These are phyloP conservation scores for Aristolochia contorta DNA, from an alignment of 164 flowering plant genomes.

Conservation along the genomic window DNA sequence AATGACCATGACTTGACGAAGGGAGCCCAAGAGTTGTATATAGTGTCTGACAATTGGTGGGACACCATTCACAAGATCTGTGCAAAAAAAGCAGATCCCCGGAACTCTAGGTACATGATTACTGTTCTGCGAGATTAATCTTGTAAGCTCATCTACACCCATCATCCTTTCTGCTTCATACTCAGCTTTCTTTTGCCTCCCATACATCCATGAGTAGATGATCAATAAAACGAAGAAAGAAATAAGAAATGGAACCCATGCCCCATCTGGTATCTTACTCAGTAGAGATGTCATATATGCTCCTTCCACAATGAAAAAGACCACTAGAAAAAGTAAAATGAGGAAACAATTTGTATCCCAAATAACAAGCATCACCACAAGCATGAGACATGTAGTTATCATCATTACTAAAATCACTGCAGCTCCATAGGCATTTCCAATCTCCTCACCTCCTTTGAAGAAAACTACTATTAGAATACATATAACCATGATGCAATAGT, in stretches of 20 bases:
- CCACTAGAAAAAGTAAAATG: constrained; percentile 7
- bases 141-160: constrained; percentile 9
- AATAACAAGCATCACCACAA: constrained; percentile 18
- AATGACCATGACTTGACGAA: constrained; percentile 5
- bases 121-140: constrained; percentile 5
- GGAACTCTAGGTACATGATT: constrained; percentile 4
- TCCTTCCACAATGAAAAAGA: constrained; percentile 13
- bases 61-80: constrained; percentile 19
- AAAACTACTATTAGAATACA: constrained; percentile 22
- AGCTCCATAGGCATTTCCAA: constrained; percentile 23
- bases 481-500: constrained; percentile 79
- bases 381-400: constrained; percentile 16
- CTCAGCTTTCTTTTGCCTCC: constrained; percentile 13
- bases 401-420: constrained; percentile 22
- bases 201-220: constrained; percentile 20
- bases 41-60: constrained; percentile 23
- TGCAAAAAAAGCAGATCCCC: constrained; percentile 23
- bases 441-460: constrained; percentile 7
- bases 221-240: constrained; percentile 12
- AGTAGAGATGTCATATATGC: constrained; percentile 21
- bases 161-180: constrained; percentile 15
- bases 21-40: constrained; percentile 8
- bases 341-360: constrained; percentile 17
- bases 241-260: constrained; percentile 22
- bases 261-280: constrained; percentile 21